A percentile compares a stretch with the other conserved stretches of the same genome.
These are phyloP conservation scores for Nyctanthes arbortristis DNA, from an alignment of 257 asterid species.

Conservation along the genomic window DNA sequence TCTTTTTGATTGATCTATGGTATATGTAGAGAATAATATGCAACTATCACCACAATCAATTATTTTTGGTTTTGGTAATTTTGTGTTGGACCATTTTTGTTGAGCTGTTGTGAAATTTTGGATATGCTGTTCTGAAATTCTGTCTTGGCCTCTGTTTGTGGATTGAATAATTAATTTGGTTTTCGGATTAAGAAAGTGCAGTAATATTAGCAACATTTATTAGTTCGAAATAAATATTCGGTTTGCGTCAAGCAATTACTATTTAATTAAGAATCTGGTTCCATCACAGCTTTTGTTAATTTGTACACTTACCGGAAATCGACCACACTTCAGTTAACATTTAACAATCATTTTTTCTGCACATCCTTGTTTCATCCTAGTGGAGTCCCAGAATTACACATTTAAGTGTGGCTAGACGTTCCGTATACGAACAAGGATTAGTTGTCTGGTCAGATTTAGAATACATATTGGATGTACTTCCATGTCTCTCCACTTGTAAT, in stretches of 20 bases:
- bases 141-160: neutral
- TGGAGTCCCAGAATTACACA: too few species aligned
- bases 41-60: neutral
- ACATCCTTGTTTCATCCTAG: too few species aligned
- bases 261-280: too few species aligned
- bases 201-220: neutral
- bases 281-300: too few species aligned
- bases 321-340: neutral
- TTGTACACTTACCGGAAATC: too few species aligned
- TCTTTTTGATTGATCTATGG: neutral
- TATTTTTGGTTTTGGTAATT: neutral
- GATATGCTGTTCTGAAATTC: neutral
- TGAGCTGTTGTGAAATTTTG: neutral
- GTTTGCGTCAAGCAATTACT: neutral
- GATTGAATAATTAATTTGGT: too few species aligned
- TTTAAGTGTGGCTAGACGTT: too few species aligned
- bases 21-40: constrained; percentile 2
- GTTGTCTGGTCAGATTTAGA: too few species aligned
- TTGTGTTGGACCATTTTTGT: neutral
- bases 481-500: too few species aligned
- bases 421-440: too few species aligned
- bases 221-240: neutral
- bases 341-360: neutral
- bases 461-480: too few species aligned
- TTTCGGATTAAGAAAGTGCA: neutral